Base-by-base conservation (phyloP, 1,139 yeast species). In the Candida glucosophila region DNA sequence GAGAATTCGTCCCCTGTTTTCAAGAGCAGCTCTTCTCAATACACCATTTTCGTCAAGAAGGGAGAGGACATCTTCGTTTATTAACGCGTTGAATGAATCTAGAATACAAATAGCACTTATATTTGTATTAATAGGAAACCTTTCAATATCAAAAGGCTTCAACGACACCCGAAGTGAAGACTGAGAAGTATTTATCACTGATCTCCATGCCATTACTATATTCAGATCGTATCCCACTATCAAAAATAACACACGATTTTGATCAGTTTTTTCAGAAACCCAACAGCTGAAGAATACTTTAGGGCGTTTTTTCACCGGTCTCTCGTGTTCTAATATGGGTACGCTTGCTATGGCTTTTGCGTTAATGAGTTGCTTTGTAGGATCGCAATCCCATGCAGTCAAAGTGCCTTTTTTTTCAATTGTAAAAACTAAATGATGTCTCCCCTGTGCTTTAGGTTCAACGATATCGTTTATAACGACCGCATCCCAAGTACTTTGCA, bases 321-420 rank as follows among this genome's bases (percentile, higher is more conserved):
- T n/a, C n/a, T n/a, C n/a, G n/a, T n/a, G n/a, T n/a, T n/a, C n/a
- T n/a, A n/a, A n/a, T n/a, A n/a, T n/a, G n/a, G n/a, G n/a, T n/a
- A n/a, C n/a, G n/a, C n/a, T n/a, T n/a, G n/a, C n/a, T n/a, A n/a
- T n/a, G n/a, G n/a, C n/a, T n/a, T n/a, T n/a, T n/a, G n/a, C n/a
- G n/a, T n/a, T n/a, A n/a, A n/a, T n/a, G n/a, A n/a, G n/a, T n/a
- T 36, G 34, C 10, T 42, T 39, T 1, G 38, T 24, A 2, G 57
- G 55, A 31, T 55, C 42, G 32, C 90, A 75, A 34, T 77, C 74
- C 88, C 90, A 85, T 5, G 80, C 55, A 12, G 73, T 63, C 6
- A 85, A 33, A 31, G 50, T 55, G 7, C 72, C 66, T 6, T 78
- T 77, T 14, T 63, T 58, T 20, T 71, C 76, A 29, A 74, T 58